A percentile compares a stretch with the other conserved stretches of the same genome.
phyloP scores from a whole-genome alignment of 1,284 basidiomycete species.

The Sporisorium iseilematis-ciliati region DNA sequence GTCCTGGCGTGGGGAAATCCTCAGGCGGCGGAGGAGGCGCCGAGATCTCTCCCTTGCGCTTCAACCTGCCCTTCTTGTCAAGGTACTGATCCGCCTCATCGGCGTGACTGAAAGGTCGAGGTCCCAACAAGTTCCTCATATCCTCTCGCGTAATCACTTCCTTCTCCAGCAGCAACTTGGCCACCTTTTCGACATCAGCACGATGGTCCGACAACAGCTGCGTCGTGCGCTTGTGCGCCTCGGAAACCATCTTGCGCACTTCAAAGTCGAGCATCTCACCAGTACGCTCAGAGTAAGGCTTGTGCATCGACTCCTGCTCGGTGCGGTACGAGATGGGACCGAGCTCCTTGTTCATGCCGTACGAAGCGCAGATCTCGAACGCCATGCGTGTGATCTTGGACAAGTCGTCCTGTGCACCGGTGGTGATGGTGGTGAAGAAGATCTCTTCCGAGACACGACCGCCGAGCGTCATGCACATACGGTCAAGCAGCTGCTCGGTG shows the following conservation, averaged over 20 bases:
- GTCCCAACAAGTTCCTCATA: slow-evolving; percentile 86
- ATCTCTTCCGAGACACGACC: slow-evolving; percentile 98
- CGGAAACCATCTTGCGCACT: slow-evolving; percentile 94
- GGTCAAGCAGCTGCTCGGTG: slow-evolving; percentile 91
- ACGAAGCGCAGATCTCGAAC: slow-evolving; percentile 80
- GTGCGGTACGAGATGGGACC: slow-evolving; percentile 96
- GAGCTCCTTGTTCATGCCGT: slow-evolving; percentile 92
- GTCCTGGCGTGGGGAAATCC: slow-evolving; percentile 51
- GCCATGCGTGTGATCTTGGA: slow-evolving; percentile 99
- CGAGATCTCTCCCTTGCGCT: slow-evolving; percentile 59
- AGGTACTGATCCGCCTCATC: slow-evolving; percentile 73
- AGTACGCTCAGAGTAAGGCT: slow-evolving; percentile 97
- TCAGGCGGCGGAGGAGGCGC: slow-evolving; percentile 66
- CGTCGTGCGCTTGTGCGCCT: slow-evolving; percentile 86
- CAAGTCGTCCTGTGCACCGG: slow-evolving; percentile 95
- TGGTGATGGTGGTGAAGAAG: slow-evolving; percentile 96
- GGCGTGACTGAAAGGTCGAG: slow-evolving; percentile 81
- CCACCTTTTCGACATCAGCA: slow-evolving; percentile 93
- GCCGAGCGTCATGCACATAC: slow-evolving; percentile 99
- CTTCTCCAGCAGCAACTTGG: slow-evolving; percentile 87
- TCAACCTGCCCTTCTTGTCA: slow-evolving; percentile 64
- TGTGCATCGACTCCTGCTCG: slow-evolving; percentile 89
- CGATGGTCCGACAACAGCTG: slow-evolving; percentile 84
- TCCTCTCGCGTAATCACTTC: slow-evolving; percentile 95
- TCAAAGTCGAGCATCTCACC: slow-evolving; percentile 89